Evolutionary conservation across 768 basidiomycete species (phyloP).

Genomic region (Suillus sp.): DNA sequence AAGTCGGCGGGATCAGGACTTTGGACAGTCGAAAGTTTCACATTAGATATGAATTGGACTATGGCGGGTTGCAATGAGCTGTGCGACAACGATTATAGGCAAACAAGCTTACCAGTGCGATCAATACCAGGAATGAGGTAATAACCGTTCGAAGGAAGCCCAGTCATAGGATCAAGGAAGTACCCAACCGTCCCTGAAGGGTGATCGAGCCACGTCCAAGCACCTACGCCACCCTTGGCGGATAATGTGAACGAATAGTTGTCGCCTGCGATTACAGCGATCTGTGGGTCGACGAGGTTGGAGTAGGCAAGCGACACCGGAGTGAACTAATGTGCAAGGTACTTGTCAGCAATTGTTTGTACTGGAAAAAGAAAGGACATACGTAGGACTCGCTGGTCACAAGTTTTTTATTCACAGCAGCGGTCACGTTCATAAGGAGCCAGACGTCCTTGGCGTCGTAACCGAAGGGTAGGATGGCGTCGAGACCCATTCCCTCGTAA

Average conservation of each 20-base stretch:
- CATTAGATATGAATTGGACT: slow-evolving; percentile 47
- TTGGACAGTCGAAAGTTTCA: slow-evolving; percentile 40
- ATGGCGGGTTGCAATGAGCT: not conserved
- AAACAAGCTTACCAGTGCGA: slow-evolving; percentile 44
- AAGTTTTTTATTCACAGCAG: slow-evolving; percentile 40
- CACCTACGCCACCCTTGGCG: slow-evolving; percentile 53
- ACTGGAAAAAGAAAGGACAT: slow-evolving; percentile 21
- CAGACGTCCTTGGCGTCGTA: slow-evolving; percentile 47
- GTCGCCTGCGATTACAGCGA: slow-evolving; percentile 34
- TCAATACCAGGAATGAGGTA: slow-evolving; percentile 56
- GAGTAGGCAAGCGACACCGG: slow-evolving; percentile 50
- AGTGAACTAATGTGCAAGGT: slow-evolving; percentile 44
- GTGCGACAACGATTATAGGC: not conserved
- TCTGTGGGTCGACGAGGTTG: slow-evolving; percentile 52
- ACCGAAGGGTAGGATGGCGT: slow-evolving; percentile 47
- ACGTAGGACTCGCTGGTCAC: slow-evolving; percentile 57
- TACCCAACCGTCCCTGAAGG: slow-evolving; percentile 54
- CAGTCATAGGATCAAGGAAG: slow-evolving; percentile 48
- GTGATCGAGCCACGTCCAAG: slow-evolving; percentile 64
- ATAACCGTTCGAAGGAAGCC: slow-evolving; percentile 51
- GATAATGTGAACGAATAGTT: slow-evolving; percentile 53
- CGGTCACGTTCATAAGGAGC: slow-evolving; percentile 52
- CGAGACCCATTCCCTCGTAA: slow-evolving; percentile 42
- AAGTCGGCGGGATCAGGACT: slow-evolving; percentile 46
- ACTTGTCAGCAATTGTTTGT: slow-evolving; percentile 6